Percentiles rank a stretch among this genome's conserved stretches.
These are phyloP conservation scores for Pulveroboletus ravenelii DNA, from an alignment of 768 basidiomycete genomes.

Conservation along the genomic window DNA sequence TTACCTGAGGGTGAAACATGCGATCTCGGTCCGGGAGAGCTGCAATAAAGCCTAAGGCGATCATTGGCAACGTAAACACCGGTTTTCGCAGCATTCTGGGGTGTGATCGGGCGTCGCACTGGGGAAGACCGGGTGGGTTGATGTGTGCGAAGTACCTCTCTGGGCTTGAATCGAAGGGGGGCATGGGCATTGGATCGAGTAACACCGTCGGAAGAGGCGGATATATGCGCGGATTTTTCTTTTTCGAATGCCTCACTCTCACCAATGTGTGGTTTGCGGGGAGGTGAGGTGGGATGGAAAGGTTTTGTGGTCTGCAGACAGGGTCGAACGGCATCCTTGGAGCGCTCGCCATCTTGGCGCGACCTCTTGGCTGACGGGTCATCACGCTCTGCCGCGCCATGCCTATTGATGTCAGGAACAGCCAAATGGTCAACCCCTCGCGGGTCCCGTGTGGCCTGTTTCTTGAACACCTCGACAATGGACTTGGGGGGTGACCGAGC, in stretches of 20 bases:
- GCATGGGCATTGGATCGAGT: too few species aligned
- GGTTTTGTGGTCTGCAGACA: background rate
- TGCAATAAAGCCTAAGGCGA: background rate
- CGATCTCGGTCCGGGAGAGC: slow-evolving; percentile 7
- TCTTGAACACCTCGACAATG: slow-evolving; percentile 46
- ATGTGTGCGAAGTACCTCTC: background rate
- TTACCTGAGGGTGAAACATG: slow-evolving; percentile 13
- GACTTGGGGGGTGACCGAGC: slow-evolving; percentile 19
- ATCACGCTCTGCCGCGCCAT: background rate
- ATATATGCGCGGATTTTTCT: slow-evolving; percentile 14
- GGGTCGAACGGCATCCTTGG: background rate
- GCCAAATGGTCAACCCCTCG: background rate
- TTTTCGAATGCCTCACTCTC: background rate
- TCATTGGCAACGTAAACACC: background rate
- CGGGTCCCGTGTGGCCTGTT: slow-evolving; percentile 29
- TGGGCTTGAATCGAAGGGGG: background rate
- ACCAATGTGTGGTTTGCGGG: background rate
- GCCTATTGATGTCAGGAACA: background rate
- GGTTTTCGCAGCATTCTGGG: background rate
- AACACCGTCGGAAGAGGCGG: background rate
- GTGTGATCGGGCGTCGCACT: background rate
- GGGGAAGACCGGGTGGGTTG: slow-evolving; percentile 5
- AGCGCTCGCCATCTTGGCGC: background rate
- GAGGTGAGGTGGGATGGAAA: background rate
- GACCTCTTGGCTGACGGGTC: background rate